A percentile compares a stretch with the other conserved stretches of the same genome.
phyloP scores from a whole-genome alignment of 148 eudicot genomes.

The Vaccinium darrowii region DNA sequence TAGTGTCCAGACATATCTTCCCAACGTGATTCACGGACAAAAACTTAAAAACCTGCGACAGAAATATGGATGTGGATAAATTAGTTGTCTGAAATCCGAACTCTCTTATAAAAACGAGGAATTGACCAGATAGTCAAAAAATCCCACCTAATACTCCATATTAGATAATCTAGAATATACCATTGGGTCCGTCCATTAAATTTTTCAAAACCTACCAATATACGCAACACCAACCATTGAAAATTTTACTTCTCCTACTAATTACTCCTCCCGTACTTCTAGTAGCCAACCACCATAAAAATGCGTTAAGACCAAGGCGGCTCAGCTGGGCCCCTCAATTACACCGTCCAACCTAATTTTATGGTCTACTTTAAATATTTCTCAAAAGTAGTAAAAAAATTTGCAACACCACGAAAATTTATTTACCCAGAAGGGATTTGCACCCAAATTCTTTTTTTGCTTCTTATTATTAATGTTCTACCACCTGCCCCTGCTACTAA shows the following conservation, averaged over 20 bases:
- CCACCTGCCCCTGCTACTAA: no score
- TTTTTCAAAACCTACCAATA: slow-evolving; percentile 10
- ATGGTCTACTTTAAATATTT: background rate
- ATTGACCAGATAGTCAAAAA: slow-evolving; percentile 10
- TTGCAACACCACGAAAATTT: background rate
- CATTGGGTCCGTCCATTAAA: no score
- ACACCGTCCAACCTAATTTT: background rate
- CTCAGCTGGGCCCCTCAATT: background rate
- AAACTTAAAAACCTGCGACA: slow-evolving; percentile 29
- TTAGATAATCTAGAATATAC: background rate
- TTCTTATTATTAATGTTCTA: background rate
- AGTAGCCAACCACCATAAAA: background rate
- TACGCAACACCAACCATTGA: background rate
- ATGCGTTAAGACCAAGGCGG: background rate
- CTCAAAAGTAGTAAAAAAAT: background rate
- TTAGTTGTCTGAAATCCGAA: background rate
- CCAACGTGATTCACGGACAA: slow-evolving; percentile 11
- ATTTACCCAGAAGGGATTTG: background rate
- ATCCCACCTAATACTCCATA: slow-evolving; percentile 4
- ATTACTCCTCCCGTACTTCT: background rate
- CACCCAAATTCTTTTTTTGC: background rate
- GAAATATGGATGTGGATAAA: background rate
- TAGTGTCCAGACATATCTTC: slow-evolving; percentile 50
- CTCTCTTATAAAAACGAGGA: background rate
- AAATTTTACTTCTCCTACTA: background rate